Base-by-base conservation (phyloP, 176 grass and related monocot species). In the Urochloa ruziziensis region DNA sequence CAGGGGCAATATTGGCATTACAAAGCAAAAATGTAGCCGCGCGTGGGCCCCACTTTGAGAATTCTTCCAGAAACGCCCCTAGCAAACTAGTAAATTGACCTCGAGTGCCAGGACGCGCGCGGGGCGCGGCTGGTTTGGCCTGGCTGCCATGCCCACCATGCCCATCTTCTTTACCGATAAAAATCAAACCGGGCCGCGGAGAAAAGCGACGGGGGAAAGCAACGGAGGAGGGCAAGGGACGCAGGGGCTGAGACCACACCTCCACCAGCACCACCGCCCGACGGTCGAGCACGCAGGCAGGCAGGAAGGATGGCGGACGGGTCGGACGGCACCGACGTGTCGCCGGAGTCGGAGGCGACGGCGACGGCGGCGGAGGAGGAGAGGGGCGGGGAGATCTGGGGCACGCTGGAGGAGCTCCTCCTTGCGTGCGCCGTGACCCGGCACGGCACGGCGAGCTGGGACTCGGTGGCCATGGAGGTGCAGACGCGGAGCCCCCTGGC, bases 361-460 rank as follows among this genome's bases (percentile, higher is more conserved):
- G 59, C 17, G 71, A 23, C 2, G 9, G 35, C 17, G 71, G 32
- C 4, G 9, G 35, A 5, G 39, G 79, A 5, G 39, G 79, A 62
- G 60, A 75, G 57, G 72, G 60, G 61, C 51, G 74, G 61, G 34
- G 90, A 96, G 93, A 94, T 99, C 96, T 99, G 96, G 96, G 96
- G 96, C 12, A 99, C 96, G 78, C 83, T 92, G 87, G 96, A 99
- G 85, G 96, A 99, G 87, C 93, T 99, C 7, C 76, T 99, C 77
- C 85, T 99, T 44, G 91, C 96, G 13, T 94, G 79, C 84, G 93
- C 96, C 52, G 89, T 99, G 46, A 78, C 68, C 48, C 91, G 96
- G 52, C 93, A 99, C 75, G 96, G 96, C 80, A 92, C 89, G 80
- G 88, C 64, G 30, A 93, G 91, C 62, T 99, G 96, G 96, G 96